Evolutionary conservation across 78 protist genomes (phyloP).

Genomic region (Diacronema lutheri): DNA sequence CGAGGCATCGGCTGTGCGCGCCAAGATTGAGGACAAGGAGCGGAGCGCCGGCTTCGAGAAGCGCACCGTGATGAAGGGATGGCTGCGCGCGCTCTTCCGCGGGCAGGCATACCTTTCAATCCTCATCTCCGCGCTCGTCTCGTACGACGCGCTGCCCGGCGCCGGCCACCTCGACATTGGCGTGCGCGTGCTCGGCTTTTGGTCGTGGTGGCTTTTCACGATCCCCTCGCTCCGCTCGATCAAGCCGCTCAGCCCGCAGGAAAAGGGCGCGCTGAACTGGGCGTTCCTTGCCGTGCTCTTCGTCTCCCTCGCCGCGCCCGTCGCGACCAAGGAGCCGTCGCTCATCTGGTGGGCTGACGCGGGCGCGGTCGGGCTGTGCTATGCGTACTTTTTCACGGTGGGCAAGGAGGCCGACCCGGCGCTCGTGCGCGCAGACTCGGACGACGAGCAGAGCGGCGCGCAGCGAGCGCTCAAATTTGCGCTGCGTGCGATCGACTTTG

Average conservation of each 20-base stretch:
- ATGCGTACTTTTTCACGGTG: not conserved
- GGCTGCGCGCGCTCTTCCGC: not conserved
- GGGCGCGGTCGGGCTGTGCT: not conserved
- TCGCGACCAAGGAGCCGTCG: not conserved
- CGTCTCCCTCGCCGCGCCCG: not conserved
- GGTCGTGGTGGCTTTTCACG: not conserved
- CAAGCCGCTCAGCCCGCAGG: not conserved
- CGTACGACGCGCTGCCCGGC: not conserved
- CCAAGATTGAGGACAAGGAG: not conserved
- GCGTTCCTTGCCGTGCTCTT: slow-evolving; percentile 7
- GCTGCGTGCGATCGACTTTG: slow-evolving; percentile 1
- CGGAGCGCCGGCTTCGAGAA: not conserved
- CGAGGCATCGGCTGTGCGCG: no score
- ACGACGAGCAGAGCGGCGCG: not conserved
- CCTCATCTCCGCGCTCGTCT: not conserved
- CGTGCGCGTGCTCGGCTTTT: slow-evolving; percentile 4
- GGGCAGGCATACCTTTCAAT: not conserved
- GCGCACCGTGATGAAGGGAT: slow-evolving; percentile 2
- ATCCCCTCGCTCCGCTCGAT: not conserved
- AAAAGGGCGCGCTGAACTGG: not conserved
- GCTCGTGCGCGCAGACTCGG: not conserved
- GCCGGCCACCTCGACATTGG: not conserved
- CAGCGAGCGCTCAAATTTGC: not conserved
- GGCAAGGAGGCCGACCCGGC: no score
- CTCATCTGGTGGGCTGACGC: not conserved